Evolutionary conservation across 768 basidiomycete genomes (phyloP).

Genomic region (Phaffia australis): DNA sequence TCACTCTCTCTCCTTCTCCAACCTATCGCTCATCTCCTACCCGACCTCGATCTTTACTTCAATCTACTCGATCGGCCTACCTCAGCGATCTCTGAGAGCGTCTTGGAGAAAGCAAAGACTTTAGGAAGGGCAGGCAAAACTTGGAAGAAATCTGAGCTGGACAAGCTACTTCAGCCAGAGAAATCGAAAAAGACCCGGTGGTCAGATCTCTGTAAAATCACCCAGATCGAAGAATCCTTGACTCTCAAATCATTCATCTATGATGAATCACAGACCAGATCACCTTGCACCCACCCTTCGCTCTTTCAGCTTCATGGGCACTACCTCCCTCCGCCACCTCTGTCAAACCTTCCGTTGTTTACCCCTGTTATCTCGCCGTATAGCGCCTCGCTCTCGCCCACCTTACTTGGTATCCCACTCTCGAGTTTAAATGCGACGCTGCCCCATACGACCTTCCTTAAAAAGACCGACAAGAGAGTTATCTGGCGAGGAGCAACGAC

Average conservation of each 20-base stretch:
- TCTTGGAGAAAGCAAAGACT: neutral
- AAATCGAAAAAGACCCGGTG: too few species aligned
- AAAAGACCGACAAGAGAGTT: constrained; percentile 17
- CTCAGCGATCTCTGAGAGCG: neutral
- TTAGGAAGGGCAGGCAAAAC: constrained; percentile 11
- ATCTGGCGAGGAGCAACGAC: constrained; percentile 24
- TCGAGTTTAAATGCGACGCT: constrained; percentile 10
- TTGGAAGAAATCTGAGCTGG: too few species aligned
- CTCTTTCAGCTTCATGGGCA: neutral
- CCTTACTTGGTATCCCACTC: constrained; percentile 11
- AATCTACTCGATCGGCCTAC: constrained; percentile 15
- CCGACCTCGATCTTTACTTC: constrained; percentile 14
- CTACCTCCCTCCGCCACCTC: neutral
- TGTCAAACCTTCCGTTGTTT: neutral
- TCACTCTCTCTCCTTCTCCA: constrained; percentile 3
- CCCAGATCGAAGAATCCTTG: too few species aligned
- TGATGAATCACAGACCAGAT: neutral
- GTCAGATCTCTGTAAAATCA: too few species aligned
- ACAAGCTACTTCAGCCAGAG: too few species aligned
- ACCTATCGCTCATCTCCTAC: constrained; percentile 1
- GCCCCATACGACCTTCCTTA: constrained; percentile 1
- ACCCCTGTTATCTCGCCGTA: neutral
- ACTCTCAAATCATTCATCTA: too few species aligned
- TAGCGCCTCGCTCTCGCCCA: constrained; percentile 15
- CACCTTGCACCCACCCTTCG: neutral